Conservation (phyloP, 148 eudicot genomes). For the Silene uniflora region DNA sequence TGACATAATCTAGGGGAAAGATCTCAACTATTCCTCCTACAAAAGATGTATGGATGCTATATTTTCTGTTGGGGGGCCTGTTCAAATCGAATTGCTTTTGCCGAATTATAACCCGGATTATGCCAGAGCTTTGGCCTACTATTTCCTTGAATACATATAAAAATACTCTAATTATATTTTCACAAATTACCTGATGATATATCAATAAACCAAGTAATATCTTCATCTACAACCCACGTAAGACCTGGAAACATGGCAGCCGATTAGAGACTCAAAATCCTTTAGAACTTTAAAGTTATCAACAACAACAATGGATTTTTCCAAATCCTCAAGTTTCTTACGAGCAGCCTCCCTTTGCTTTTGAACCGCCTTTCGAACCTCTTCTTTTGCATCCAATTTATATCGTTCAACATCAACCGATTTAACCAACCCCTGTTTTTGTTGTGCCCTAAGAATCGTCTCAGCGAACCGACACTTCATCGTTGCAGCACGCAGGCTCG, state of each 20-base stretch:
- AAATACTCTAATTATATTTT: too few relatives aligned
- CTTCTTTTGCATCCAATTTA: neutral
- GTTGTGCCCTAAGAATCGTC: neutral
- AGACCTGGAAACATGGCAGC: neutral
- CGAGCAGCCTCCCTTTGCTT: constrained; percentile 4
- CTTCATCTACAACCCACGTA: neutral
- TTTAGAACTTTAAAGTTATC: neutral
- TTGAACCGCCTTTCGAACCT: neutral
- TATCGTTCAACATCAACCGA: neutral
- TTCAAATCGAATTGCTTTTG: too few relatives aligned
- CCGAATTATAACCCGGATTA: too few relatives aligned
- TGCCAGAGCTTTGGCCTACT: too few relatives aligned
- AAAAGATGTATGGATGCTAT: too few relatives aligned
- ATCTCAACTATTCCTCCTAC: too few relatives aligned
- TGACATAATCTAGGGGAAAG: too few relatives aligned
- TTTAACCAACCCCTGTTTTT: neutral
- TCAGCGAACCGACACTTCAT: neutral
- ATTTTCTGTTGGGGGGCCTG: too few relatives aligned
- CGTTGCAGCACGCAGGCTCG: neutral
- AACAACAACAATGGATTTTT: neutral
- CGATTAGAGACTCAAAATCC: neutral
- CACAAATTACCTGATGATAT: too few relatives aligned
- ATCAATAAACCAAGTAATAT: neutral
- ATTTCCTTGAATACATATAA: too few relatives aligned
- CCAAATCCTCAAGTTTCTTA: neutral